These are phyloP conservation scores for Neocatenulostroma microsporum DNA, from an alignment of 2,329 filamentous ascomycete genomes.

Conservation along the genomic window DNA sequence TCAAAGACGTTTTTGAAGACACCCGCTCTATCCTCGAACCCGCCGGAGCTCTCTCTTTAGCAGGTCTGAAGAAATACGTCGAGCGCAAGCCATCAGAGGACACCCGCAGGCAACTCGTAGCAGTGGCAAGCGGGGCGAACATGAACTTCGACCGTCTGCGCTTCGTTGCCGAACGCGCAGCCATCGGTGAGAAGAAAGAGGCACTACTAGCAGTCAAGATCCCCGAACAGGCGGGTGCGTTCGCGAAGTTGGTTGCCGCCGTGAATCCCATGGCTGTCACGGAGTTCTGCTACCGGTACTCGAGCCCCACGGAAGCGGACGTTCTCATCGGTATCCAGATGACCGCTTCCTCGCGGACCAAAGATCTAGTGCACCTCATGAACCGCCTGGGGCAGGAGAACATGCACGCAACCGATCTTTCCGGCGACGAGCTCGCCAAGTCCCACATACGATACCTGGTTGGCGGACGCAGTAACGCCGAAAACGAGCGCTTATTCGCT, in stretches of 20 bases:
- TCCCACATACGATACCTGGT: slow-evolving; percentile 88
- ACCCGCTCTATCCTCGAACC: slow-evolving; percentile 93
- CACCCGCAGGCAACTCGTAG: slow-evolving; percentile 65
- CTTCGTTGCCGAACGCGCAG: slow-evolving; percentile 92
- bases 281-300: slow-evolving; percentile 90
- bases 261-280: slow-evolving; percentile 85
- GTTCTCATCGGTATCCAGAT: slow-evolving; percentile 84
- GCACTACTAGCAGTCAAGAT: slow-evolving; percentile 80
- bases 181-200: slow-evolving; percentile 89
- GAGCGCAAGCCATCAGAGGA: slow-evolving; percentile 68
- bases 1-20: slow-evolving; percentile 98
- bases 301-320: slow-evolving; percentile 62
- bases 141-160: slow-evolving; percentile 98
- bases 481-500: slow-evolving; percentile 82
- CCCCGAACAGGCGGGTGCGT: slow-evolving; percentile 81
- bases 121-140: slow-evolving; percentile 89
- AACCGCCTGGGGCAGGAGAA: slow-evolving; percentile 57
- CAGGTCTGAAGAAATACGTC: slow-evolving; percentile 96
- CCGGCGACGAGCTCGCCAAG: slow-evolving; percentile 83
- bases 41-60: slow-evolving; percentile 82
- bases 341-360: slow-evolving; percentile 59
- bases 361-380: slow-evolving; percentile 66
- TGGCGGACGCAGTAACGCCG: slow-evolving; percentile 69
- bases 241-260: slow-evolving; percentile 73
- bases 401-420: slow-evolving; percentile 75